These are phyloP conservation scores for Blepharisma stoltei DNA, from an alignment of 73 alveolate genomes.

Conservation along the genomic window DNA sequence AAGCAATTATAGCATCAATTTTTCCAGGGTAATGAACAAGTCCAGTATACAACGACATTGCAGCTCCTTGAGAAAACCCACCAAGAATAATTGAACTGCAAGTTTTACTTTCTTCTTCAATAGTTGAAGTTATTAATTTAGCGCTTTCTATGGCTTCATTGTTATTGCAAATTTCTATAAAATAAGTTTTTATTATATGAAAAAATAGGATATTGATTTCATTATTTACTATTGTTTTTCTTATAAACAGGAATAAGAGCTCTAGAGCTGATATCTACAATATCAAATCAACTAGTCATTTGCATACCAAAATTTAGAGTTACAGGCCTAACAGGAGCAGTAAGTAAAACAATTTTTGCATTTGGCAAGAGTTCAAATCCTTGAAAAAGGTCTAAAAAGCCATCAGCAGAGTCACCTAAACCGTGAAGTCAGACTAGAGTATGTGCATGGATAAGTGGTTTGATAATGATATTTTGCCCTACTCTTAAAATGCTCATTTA, in stretches of 20 bases:
- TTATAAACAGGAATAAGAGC: no score
- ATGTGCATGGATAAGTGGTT: conserved; percentile 48
- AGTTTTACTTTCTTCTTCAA: not conserved
- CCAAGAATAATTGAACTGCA: not conserved
- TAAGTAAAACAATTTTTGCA: conserved; percentile 74
- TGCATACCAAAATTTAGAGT: conserved; percentile 55
- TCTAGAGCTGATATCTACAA: conserved; percentile 29
- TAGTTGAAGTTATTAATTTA: not conserved
- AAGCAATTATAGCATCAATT: conserved; percentile 10
- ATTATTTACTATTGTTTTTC: no score
- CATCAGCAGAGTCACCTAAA: conserved; percentile 82
- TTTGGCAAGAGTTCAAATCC: conserved; percentile 29
- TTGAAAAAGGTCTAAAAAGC: conserved; percentile 77
- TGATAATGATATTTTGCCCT: not conserved
- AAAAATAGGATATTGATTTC: no score
- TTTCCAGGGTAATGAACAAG: not conserved
- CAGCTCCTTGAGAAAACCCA: conserved; percentile 36
- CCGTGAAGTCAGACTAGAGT: conserved; percentile 94
- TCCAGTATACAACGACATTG: conserved; percentile 4
- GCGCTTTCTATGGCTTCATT: not conserved
- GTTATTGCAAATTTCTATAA: no score
- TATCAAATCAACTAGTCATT: conserved; percentile 85
- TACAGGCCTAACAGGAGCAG: conserved; percentile 79
- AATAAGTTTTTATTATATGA: no score
- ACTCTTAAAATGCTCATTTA: not conserved